Conservation (phyloP, 768 basidiomycete species). For the Tubosaeta sp. region DNA sequence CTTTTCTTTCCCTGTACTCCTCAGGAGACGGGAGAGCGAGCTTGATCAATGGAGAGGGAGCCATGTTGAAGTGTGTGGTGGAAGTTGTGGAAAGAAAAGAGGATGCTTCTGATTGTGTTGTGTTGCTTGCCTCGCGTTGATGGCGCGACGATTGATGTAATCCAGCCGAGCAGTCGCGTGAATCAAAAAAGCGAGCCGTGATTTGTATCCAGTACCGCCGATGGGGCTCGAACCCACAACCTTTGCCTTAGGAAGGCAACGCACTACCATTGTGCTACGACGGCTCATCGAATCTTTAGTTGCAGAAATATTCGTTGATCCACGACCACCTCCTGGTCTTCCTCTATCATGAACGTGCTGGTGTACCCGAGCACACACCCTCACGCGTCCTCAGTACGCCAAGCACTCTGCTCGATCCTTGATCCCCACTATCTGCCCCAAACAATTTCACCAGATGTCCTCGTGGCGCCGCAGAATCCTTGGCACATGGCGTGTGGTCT, state of each 20-base stretch:
- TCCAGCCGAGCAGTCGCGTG: not conserved
- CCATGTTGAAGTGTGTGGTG: conserved; percentile 11
- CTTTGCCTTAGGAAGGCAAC: conserved; percentile 39
- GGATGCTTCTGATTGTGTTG: not conserved
- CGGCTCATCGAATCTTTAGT: conserved; percentile 16
- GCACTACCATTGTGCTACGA: conserved; percentile 39
- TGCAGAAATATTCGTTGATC: not conserved
- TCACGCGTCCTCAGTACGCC: conserved; percentile 41
- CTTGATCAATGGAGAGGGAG: conserved; percentile 37
- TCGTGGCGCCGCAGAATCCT: conserved; percentile 61
- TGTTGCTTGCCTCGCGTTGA: conserved; percentile 3
- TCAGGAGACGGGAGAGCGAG: conserved; percentile 65
- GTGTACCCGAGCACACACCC: conserved; percentile 65
- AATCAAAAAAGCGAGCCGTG: conserved; percentile 22
- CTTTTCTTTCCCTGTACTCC: conserved; percentile 86
- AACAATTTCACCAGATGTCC: conserved; percentile 49
- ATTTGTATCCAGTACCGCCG: conserved; percentile 29
- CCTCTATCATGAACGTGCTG: conserved; percentile 61
- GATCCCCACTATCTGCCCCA: conserved; percentile 78
- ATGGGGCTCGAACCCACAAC: conserved; percentile 37
- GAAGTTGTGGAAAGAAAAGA: not conserved
- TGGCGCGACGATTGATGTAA: conserved; percentile 1
- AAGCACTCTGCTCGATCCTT: conserved; percentile 54
- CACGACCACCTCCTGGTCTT: not conserved
- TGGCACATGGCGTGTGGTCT: conserved; percentile 76